Conservation (phyloP, 23 red algal species). For the Rhodosorus marinus region DNA sequence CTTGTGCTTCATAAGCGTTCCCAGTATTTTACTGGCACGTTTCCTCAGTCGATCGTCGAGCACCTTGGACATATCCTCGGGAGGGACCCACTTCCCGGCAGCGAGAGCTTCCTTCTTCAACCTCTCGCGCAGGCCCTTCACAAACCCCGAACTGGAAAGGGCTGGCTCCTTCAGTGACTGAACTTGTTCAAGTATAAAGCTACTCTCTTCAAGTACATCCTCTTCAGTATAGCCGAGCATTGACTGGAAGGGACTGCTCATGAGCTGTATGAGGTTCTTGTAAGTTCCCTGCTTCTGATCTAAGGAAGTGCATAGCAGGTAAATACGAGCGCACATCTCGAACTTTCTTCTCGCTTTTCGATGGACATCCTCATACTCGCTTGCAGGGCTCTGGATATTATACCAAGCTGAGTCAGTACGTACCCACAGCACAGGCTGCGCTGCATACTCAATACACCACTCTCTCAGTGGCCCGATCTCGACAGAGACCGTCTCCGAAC, state of each 20-base stretch:
- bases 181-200: constrained; percentile 50
- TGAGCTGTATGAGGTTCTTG: constrained; percentile 4
- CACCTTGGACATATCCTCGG: too few relatives aligned
- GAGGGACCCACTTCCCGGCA: too few relatives aligned
- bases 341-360: constrained; percentile 27
- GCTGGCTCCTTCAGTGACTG: constrained; percentile 8
- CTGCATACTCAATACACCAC: constrained; percentile 62
- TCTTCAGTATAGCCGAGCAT: constrained; percentile 41
- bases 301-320: constrained; percentile 34
- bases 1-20: constrained; percentile 33
- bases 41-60: neutral
- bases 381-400: constrained; percentile 20
- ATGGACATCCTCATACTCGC: constrained; percentile 31
- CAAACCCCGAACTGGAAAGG: constrained; percentile 10
- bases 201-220: constrained; percentile 30
- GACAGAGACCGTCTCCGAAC: too few relatives aligned
- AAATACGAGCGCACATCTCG: constrained; percentile 44
- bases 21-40: neutral
- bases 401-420: constrained; percentile 33
- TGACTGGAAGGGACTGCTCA: constrained; percentile 12
- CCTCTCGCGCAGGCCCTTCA: too few relatives aligned
- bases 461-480: constrained; percentile 5
- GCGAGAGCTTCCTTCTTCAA: too few relatives aligned
- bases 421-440: constrained; percentile 23
- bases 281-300: constrained; percentile 12